phyloP scores from a whole-genome alignment of 2,329 filamentous ascomycete genomes.

The Sclerotinia nivalis region DNA sequence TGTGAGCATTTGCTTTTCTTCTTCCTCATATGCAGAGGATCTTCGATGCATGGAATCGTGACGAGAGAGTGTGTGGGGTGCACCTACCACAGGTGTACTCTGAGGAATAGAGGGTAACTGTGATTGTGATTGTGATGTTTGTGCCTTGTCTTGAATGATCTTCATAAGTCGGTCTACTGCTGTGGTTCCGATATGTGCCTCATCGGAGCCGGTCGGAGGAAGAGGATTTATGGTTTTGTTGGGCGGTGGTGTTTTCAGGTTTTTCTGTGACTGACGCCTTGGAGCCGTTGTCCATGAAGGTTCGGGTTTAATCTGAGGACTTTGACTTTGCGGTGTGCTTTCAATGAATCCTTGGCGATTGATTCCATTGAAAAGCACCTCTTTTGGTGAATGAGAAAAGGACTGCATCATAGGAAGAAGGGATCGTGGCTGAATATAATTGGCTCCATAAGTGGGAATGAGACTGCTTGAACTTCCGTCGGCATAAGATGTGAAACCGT shows the following conservation, averaged over 20 bases:
- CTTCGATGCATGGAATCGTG: conserved; percentile 21
- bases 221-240: conserved; percentile 26
- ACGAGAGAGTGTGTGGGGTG: conserved; percentile 39
- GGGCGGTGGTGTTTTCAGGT: neutral
- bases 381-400: conserved; percentile 25
- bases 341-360: conserved; percentile 40
- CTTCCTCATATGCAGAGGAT: conserved; percentile 17
- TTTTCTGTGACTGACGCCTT: neutral
- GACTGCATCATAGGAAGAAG: conserved; percentile 39
- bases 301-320: conserved; percentile 44
- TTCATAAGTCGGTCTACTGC: conserved; percentile 88
- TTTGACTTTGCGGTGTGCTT: conserved; percentile 40
- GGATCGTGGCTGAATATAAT: conserved; percentile 39
- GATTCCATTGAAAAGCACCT: conserved; percentile 39
- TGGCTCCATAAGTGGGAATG: conserved; percentile 36
- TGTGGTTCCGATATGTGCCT: conserved; percentile 69
- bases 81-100: conserved; percentile 36
- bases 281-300: conserved; percentile 31
- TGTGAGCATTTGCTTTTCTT: conserved; percentile 34
- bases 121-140: conserved; percentile 42
- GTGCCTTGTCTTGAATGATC: conserved; percentile 71
- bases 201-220: conserved; percentile 19
- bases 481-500: conserved; percentile 45
- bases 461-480: conserved; percentile 38
- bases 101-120: conserved; percentile 31